Percentiles rank a stretch among this genome's conserved stretches.
These are phyloP conservation scores for Diospyros lotus DNA, from an alignment of 148 eudicot genomes.

Conservation along the genomic window DNA sequence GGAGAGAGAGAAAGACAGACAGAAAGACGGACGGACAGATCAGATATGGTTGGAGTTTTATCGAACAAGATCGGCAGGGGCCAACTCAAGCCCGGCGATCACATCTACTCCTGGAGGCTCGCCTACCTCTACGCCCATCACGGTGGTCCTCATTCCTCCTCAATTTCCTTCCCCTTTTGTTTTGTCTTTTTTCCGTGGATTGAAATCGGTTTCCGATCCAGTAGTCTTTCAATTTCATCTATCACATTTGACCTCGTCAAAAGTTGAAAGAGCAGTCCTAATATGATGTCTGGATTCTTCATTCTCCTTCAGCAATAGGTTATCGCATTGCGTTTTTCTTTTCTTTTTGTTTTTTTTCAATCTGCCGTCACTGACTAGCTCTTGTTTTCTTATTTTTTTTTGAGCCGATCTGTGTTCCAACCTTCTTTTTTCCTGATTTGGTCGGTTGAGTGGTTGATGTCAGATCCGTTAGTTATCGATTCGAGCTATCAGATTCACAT, in stretches of 20 bases:
- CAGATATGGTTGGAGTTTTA: constrained; percentile 32
- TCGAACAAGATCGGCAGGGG: constrained; percentile 54
- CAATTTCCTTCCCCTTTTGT: not conserved
- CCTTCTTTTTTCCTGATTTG: too few species aligned
- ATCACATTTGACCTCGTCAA: not conserved
- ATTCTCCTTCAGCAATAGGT: too few species aligned
- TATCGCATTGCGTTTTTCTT: too few species aligned
- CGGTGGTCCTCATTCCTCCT: constrained; percentile 24
- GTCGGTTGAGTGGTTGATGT: too few species aligned
- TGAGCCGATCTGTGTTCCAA: too few species aligned
- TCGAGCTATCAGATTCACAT: too few species aligned
- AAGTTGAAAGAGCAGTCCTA: too few species aligned
- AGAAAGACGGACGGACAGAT: not conserved
- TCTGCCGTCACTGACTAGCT: too few species aligned
- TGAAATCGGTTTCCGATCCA: not conserved
- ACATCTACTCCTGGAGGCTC: constrained; percentile 69
- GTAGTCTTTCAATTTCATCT: constrained; percentile 6
- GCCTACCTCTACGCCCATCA: constrained; percentile 66
- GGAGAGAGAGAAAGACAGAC: not conserved
- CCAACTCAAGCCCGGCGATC: constrained; percentile 57
- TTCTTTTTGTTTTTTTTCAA: too few species aligned
- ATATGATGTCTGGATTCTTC: too few species aligned
- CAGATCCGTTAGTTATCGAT: too few species aligned
- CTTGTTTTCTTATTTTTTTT: too few species aligned
- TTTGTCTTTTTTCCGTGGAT: not conserved